Evolutionary conservation across 2,329 filamentous ascomycete genomes (phyloP), one percentile per base, ranked within the genome.

Genomic region (Cercospora zeae-maydis): DNA sequence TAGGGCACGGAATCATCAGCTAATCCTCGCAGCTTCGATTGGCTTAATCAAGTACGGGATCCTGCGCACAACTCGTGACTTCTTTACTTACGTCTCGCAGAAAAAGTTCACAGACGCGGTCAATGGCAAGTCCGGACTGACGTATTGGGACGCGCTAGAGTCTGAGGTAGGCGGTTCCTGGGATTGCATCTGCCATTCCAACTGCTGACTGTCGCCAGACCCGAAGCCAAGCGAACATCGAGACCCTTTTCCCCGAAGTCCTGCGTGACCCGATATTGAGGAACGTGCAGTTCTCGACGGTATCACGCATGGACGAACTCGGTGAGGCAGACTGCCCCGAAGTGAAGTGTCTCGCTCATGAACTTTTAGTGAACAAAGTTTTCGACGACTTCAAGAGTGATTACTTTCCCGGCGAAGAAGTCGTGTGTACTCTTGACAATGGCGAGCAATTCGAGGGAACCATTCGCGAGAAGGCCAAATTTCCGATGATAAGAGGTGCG

Each of bases 91-190:
- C 59, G 16, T 0, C n/a, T 31, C 19, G 37, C 70, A 93, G 88
- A 91, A 88, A 73, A 87, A 89, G 60, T 99, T 98, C 77, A 96
- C 96, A 65, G 96, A 96, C 77, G 91, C 96, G 75, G 96, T 98
- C 68, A 96, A 92, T 11, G 95, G 95, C 59, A 93, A 96, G 76
- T 96, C 92, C 31, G 89, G 89, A 58, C 82, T 97, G 68, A 93
- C 87, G 3, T 99, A 96, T 77, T 97, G 97, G 73, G 92, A 96
- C 69, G 95, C 95, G 27, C 84, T 93, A 31, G 71, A 73, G 36
- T 75, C 73, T 16, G 75, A 76, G 73, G 75, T 76, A 68, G 52
- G 70, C 56, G 51, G 55, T 53, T 65, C 58, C 63, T 55, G 61
- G 54, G 63, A 66, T 56, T 10, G 30, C 31, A 52, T 21, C 27